Percentiles rank a stretch among this genome's conserved stretches.
Conservation (phyloP, 2,329 filamentous ascomycete genomes). For the Plenodomus tracheiphilus region DNA sequence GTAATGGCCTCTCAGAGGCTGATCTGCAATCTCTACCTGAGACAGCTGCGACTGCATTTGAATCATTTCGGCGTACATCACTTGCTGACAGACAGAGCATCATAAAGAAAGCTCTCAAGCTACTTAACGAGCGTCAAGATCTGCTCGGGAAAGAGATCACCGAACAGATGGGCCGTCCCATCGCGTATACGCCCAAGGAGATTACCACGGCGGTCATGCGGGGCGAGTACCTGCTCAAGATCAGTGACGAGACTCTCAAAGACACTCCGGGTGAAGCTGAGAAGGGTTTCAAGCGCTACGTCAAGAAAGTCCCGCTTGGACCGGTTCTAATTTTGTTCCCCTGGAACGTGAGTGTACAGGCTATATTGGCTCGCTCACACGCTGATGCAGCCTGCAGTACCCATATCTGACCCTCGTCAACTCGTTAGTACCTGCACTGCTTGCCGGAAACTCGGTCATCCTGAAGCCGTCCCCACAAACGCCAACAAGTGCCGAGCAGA, state of each 20-base stretch:
- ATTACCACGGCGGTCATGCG: slow-evolving; percentile 83
- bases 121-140: slow-evolving; percentile 73
- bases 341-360: slow-evolving; percentile 78
- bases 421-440: slow-evolving; percentile 85
- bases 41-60: slow-evolving; percentile 73
- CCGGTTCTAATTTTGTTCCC: slow-evolving; percentile 89
- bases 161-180: slow-evolving; percentile 93
- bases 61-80: slow-evolving; percentile 73
- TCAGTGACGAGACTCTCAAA: slow-evolving; percentile 75
- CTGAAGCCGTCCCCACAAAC: slow-evolving; percentile 95
- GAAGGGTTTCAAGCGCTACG: slow-evolving; percentile 86
- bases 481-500: slow-evolving; percentile 85
- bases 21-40: slow-evolving; percentile 75
- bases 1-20: slow-evolving; percentile 70
- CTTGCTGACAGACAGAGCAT: slow-evolving; percentile 78
- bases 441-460: slow-evolving; percentile 88
- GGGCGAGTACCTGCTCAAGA: slow-evolving; percentile 81
- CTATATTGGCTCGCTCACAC: slow-evolving; percentile 7
- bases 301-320: slow-evolving; percentile 84
- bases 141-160: slow-evolving; percentile 83
- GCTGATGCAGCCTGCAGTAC: slow-evolving; percentile 63
- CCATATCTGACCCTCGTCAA: slow-evolving; percentile 94
- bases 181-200: slow-evolving; percentile 82
- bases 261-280: slow-evolving; percentile 83
- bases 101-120: slow-evolving; percentile 75